A percentile compares a stretch with the other conserved stretches of the same genome.
These are phyloP conservation scores for Lophiostoma macrostomum DNA, from an alignment of 495 filamentous ascomycete species.

Conservation along the genomic window DNA sequence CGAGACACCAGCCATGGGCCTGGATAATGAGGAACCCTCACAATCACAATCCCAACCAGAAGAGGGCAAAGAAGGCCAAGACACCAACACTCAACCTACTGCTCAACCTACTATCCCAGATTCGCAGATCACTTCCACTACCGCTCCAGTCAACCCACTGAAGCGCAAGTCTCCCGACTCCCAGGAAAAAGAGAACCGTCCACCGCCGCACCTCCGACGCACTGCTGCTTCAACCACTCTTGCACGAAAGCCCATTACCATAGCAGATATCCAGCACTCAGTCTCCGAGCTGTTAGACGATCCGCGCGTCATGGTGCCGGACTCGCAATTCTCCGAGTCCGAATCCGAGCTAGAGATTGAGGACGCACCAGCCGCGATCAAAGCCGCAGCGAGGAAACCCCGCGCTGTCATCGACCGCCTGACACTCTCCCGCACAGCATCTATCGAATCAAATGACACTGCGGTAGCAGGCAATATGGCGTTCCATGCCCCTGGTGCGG, in stretches of 20 bases:
- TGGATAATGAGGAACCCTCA: slow-evolving; percentile 52
- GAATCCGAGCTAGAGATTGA: slow-evolving; percentile 35
- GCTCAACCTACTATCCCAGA: slow-evolving; percentile 39
- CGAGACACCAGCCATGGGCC: slow-evolving; percentile 43
- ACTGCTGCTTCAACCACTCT: slow-evolving; percentile 48
- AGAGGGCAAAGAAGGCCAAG: not conserved
- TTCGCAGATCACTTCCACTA: slow-evolving; percentile 41
- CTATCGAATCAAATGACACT: slow-evolving; percentile 54
- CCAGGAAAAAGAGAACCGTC: slow-evolving; percentile 48
- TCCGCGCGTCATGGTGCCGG: slow-evolving; percentile 53
- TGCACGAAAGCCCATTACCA: slow-evolving; percentile 62
- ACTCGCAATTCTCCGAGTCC: slow-evolving; percentile 38
- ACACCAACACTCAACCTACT: no score
- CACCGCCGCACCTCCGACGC: slow-evolving; percentile 62
- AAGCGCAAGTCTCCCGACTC: slow-evolving; percentile 55
- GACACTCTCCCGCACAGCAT: slow-evolving; percentile 56
- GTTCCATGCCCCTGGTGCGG: slow-evolving; percentile 37
- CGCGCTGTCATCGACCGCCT: slow-evolving; percentile 81
- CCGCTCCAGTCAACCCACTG: slow-evolving; percentile 29
- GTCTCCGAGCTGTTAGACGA: slow-evolving; percentile 80
- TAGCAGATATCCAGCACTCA: slow-evolving; percentile 74
- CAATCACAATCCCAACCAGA: slow-evolving; percentile 33
- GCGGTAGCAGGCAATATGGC: slow-evolving; percentile 31
- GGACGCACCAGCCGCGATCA: slow-evolving; percentile 33
- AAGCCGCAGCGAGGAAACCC: slow-evolving; percentile 28